These are phyloP conservation scores for Talaromyces thailandensis DNA, from an alignment of 495 filamentous ascomycete species.

Conservation along the genomic window DNA sequence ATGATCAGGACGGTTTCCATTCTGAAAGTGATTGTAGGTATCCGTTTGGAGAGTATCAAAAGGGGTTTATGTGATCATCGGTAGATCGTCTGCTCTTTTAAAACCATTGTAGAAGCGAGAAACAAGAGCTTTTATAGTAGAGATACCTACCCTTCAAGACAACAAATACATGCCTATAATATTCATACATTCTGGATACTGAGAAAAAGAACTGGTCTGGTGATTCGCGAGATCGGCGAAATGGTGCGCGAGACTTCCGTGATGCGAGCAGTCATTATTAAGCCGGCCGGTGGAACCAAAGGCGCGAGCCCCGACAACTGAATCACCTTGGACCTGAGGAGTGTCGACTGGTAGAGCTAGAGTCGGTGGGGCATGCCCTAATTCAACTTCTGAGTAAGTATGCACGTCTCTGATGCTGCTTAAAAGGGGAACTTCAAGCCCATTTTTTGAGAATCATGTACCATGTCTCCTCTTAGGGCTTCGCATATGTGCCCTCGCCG, in stretches of 20 bases:
- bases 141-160: not conserved
- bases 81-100: not conserved
- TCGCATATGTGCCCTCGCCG: not conserved
- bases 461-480: not conserved
- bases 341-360: not conserved
- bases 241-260: not conserved
- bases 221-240: not conserved
- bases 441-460: not conserved
- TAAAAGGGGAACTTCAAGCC: not conserved
- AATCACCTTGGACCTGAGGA: not conserved
- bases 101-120: not conserved
- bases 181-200: not conserved
- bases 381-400: not conserved
- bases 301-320: not conserved
- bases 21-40: not conserved
- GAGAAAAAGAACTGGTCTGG: not conserved
- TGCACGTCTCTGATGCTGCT: not conserved
- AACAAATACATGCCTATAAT: not conserved
- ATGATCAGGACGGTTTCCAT: conserved; percentile 28
- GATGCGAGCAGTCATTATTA: not conserved
- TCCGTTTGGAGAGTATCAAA: not conserved
- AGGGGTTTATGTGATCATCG: not conserved
- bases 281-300: not conserved
- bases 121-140: not conserved
- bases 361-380: not conserved